Percentiles rank a stretch among this genome's conserved stretches.
Conservation (phyloP, 139 green algal species). For the Limnomonas spitsbergensis region DNA sequence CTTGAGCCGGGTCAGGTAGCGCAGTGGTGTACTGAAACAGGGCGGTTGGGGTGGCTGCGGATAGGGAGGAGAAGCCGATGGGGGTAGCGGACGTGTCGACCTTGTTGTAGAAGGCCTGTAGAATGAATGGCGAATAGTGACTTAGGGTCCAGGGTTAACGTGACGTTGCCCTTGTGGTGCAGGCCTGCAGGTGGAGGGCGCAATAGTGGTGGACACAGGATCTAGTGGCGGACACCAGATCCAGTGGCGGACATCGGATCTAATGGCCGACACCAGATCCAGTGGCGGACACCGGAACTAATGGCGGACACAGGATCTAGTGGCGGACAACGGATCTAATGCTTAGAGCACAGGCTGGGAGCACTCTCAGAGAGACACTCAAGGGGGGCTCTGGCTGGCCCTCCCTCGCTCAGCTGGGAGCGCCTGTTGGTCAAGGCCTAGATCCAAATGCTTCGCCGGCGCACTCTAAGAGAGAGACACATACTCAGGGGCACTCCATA, state of each 20-base stretch:
- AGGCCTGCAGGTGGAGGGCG: no score
- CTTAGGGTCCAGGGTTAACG: not conserved
- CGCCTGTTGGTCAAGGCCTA: no score
- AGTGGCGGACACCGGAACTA: not conserved
- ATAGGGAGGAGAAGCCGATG: not conserved
- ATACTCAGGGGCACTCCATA: not conserved
- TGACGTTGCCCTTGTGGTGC: no score
- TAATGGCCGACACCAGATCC: not conserved
- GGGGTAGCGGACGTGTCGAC: not conserved
- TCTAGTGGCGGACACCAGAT: no score
- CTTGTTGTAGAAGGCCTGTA: conserved; percentile 3
- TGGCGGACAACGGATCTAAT: not conserved
- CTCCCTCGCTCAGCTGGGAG: no score
- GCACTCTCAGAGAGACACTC: no score
- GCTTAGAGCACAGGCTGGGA: no score
- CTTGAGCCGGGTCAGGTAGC: not conserved
- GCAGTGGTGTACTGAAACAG: not conserved
- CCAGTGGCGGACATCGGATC: not conserved
- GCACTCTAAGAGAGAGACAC: not conserved
- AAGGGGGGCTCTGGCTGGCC: no score
- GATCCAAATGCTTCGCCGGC: no score
- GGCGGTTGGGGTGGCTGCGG: not conserved
- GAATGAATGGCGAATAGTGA: not conserved
- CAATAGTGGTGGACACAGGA: no score
- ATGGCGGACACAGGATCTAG: no score